Conservation (phyloP, 2,329 filamentous ascomycete species). For the Epichloe elymi region DNA sequence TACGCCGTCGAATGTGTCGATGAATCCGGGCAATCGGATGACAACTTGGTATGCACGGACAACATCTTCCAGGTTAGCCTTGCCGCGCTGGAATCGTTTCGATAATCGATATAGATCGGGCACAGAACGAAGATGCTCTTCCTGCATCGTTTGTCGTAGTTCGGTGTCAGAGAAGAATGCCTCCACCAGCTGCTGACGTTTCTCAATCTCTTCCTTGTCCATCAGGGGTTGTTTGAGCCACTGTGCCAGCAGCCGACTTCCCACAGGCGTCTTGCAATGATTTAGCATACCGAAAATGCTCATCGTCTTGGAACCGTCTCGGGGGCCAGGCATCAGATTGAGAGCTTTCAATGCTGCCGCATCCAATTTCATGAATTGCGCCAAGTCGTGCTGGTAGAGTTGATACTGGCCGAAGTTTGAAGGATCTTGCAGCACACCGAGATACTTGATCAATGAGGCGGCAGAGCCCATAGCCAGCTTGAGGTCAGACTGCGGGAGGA, state of each 20-base stretch:
- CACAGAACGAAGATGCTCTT: conserved; percentile 84
- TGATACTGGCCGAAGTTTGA: conserved; percentile 97
- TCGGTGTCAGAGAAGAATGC: conserved; percentile 90
- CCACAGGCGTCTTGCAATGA: conserved; percentile 93
- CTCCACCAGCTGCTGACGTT: conserved; percentile 85
- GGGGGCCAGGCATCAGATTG: conserved; percentile 86
- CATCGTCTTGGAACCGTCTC: conserved; percentile 96
- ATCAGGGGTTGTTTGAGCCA: conserved; percentile 98
- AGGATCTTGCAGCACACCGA: conserved; percentile 77
- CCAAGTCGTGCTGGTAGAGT: conserved; percentile 90
- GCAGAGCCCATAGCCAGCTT: conserved; percentile 95
- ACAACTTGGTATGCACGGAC: conserved; percentile 90
- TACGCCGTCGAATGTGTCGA: conserved; percentile 77
- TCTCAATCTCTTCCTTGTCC: conserved; percentile 78
- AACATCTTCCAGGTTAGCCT: conserved; percentile 88
- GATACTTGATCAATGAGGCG: conserved; percentile 85
- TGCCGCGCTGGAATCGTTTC: conserved; percentile 86
- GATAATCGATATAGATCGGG: conserved; percentile 88
- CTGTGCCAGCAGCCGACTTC: conserved; percentile 78
- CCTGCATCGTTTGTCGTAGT: conserved; percentile 88
- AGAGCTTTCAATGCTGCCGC: conserved; percentile 86
- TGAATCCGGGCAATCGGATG: conserved; percentile 80
- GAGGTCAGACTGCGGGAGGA: conserved; percentile 78
- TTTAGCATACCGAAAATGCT: conserved; percentile 88
- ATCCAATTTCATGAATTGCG: conserved; percentile 97